Conservation (phyloP, 1,284 basidiomycete genomes). For the Salmacisia buchloeana region DNA sequence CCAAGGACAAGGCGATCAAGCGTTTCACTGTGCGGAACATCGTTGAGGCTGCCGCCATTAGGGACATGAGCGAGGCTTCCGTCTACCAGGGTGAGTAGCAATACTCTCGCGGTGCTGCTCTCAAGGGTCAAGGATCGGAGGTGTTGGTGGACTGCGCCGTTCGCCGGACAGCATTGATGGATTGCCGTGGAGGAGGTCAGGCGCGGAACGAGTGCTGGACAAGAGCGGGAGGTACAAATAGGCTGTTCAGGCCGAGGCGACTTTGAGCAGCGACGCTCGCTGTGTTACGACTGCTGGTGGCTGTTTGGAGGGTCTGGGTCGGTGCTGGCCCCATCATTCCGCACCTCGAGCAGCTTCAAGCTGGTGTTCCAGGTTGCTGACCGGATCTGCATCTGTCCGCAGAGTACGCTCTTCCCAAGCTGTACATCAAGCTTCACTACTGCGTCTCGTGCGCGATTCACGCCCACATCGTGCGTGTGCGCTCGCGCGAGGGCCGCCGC, state of each 20-base stretch:
- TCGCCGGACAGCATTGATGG: not conserved
- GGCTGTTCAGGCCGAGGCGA: no score
- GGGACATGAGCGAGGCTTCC: slow-evolving; percentile 93
- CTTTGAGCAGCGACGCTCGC: no score
- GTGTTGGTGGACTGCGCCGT: not conserved
- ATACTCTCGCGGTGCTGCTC: not conserved
- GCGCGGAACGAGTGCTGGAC: not conserved
- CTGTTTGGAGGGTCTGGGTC: no score
- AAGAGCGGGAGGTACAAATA: no score
- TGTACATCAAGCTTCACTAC: slow-evolving; percentile 99
- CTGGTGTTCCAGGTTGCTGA: not conserved
- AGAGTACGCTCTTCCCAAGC: slow-evolving; percentile 96
- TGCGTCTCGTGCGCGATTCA: slow-evolving; percentile 99
- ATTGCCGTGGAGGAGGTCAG: not conserved
- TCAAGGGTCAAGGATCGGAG: not conserved
- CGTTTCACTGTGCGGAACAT: slow-evolving; percentile 99
- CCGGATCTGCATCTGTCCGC: slow-evolving; percentile 13
- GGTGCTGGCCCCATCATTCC: no score
- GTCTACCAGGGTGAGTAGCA: slow-evolving; percentile 85
- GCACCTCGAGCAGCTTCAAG: not conserved
- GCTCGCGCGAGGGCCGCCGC: slow-evolving; percentile 46
- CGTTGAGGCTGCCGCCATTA: slow-evolving; percentile 95
- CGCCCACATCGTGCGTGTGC: slow-evolving; percentile 65
- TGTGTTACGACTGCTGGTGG: no score
- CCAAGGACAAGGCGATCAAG: slow-evolving; percentile 95